A percentile compares a stretch with the other conserved stretches of the same genome.
These are phyloP conservation scores for Boletus speciosus DNA, from an alignment of 768 basidiomycete species.

Conservation along the genomic window DNA sequence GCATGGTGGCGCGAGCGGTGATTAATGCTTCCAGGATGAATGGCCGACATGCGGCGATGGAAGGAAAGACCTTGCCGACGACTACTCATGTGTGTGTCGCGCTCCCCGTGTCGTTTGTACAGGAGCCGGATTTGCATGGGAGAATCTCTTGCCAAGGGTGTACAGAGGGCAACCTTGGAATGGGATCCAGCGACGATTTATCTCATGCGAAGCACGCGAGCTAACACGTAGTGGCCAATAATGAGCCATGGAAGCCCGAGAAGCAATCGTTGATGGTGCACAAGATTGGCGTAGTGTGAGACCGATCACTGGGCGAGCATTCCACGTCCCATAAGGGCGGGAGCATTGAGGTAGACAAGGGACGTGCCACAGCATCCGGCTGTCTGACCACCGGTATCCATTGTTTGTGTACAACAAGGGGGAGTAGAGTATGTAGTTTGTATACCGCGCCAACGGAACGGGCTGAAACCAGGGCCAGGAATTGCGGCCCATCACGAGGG, in stretches of 20 bases:
- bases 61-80: conserved; percentile 19
- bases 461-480: conserved; percentile 18
- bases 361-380: background rate
- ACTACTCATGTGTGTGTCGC: background rate
- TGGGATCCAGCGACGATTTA: conserved; percentile 4
- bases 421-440: background rate
- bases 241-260: conserved; percentile 11
- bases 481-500: background rate
- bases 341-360: background rate
- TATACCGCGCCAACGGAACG: background rate
- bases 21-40: conserved; percentile 29
- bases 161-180: conserved; percentile 4
- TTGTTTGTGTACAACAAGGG: conserved; percentile 8
- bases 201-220: conserved; percentile 22
- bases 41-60: conserved; percentile 23
- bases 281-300: conserved; percentile 26
- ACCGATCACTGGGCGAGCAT: conserved; percentile 9
- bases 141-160: conserved; percentile 15
- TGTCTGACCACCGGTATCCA: background rate
- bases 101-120: conserved; percentile 6
- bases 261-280: conserved; percentile 16
- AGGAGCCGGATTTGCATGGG: conserved; percentile 26
- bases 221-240: conserved; percentile 16
- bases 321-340: conserved; percentile 1
- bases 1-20: conserved; percentile 29